Base-by-base conservation (phyloP, 371 early-diverging fungal species). In the Funneliformis caledonium region DNA sequence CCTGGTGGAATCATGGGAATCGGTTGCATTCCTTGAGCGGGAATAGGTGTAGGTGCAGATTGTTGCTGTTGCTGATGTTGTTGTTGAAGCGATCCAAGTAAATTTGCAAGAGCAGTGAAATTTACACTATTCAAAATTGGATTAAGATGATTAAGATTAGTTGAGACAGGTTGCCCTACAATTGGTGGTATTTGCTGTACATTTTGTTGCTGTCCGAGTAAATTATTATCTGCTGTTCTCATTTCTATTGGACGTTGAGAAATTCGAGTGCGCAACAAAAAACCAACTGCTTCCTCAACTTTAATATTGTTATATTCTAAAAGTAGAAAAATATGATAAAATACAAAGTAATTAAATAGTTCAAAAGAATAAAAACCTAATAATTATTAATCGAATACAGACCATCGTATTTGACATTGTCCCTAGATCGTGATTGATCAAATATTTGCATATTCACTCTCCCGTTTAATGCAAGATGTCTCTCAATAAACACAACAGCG, bases 401-500 rank as follows among this genome's bases (percentile, higher is more conserved):
- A 86, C 86, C 86, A 78, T 86, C 86, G 77, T 83, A 86, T 60
- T 81, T 83, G 52, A 82, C 82, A 80, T 83, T 73, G 7, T 79
- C 80, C 70, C 72, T 76, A 22, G 77, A 22, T 47, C 69, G 64
- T 31, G 80, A 48, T 42, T 81, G 83, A 72, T 82, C 83, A 82
- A 86, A 86, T 33, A 86, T 82, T 76, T 84, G 86, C 75, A 86
- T 50, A 75, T 83, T 83, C 1, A 89, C 82, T 26, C 84, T 83
- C 14, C 84, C 83, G 10, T 82, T 67, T 19, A 78, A 42, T 68
- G 84, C 87, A 78, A 87, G 86, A 11, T 85, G 78, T 26, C 80
- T 62, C 48, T 89, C 89, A 50, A 91, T 75, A 72, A 89, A 87
- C 9, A 91, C 72, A 8, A 91, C 83, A 4, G 88, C 89, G 52